Base-by-base conservation (phyloP, 768 basidiomycete genomes). In the Kwoniella sp. region DNA sequence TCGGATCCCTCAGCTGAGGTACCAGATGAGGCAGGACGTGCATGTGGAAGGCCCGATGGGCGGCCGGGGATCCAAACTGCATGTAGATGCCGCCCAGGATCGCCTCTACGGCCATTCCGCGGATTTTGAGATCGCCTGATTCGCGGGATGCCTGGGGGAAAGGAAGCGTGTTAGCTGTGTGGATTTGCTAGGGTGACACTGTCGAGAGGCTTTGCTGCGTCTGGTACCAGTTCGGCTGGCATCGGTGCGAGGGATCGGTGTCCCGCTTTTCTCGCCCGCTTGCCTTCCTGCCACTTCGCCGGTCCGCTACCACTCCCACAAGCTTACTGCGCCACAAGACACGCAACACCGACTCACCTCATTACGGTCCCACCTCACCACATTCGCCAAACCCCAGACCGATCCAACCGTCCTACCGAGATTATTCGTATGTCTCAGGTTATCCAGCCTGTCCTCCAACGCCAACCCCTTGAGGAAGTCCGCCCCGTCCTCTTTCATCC, bases 11-110 rank as follows among this genome's bases (percentile, higher is more conserved):
- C 26, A 72, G 34, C 36, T 72, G 70, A n/a, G 53, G 47, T 7
- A 71, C 53, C 27, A 44, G 40, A 27, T 59, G 54, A 2, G 72
- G 72, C 8, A 74, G 50, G 46, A 74, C 46, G 22, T 53, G 49
- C 11, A 55, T 41, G 45, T 74, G 72, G 60, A 74, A 74, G 19
- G 67, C 46, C n/a, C 72, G 60, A 15, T 71, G 68, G 1, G 70
- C 70, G 7, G 70, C 70, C 10, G 72, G 69, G 36, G 67, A 67
- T 17, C 72, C 72, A 50, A 41, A 50, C 28, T 62, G 52, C 11
- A 59, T 51, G 43, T 54, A 70, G 8, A 65, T 40, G 14, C 53
- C 68, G n/a, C 68, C 68, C 14, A 70, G 40, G 42, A 67, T 60
- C 10, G 68, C 46, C 53, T 70, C 65, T 17, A 64, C 50, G 15